Base-by-base conservation (phyloP, 2,329 filamentous ascomycete genomes). In the Fusarium compactum region DNA sequence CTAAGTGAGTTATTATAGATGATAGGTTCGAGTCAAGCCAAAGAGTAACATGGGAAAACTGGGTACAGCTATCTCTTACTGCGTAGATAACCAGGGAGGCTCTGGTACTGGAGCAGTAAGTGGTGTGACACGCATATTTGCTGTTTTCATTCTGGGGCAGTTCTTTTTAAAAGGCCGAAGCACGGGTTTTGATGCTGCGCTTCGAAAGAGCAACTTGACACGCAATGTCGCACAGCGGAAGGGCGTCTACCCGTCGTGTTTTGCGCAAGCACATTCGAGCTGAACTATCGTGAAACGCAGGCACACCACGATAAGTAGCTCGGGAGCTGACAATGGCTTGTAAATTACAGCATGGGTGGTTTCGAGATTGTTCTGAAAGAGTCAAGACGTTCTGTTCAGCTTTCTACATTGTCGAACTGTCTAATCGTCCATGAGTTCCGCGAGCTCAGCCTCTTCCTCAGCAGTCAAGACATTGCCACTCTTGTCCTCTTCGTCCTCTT, bases 371-470 rank as follows among this genome's bases (percentile, higher is more conserved):
- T 47, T 43, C 34, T 25, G 22, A 32, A 45, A n/a, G 18, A 34
- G 24, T 22, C 27, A 14, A 15, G 25, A 32, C 41, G 18, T 41
- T 14, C 54, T 56, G 41, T 16, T 32, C 47, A 30, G 34, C 18
- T 54, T 55, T 30, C 30, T 41, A 56, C 56, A 38, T 58, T 43
- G 8, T 32, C 22, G 55, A 16, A 30, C 25, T 22, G 38, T 60
- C 70, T 79, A 86, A 68, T 93, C 90, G 67, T 91, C 93, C 93
- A 99, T 93, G 78, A 99, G 82, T 70, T 95, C 96, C 16, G 94
- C 95, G 70, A 99, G 84, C 80, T 98, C 96, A 7, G 92, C 91
- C 80, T 98, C 95, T 79, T 99, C 96, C 74, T 98, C 95, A 15
- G 89, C 91, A 8, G 94, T 97, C 80, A 98, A 82, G 76, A 90